Evolutionary conservation across 306 rosid genomes (phyloP), one percentile per base, ranked within the genome.

Genomic region (Hippophae gyantsensis): DNA sequence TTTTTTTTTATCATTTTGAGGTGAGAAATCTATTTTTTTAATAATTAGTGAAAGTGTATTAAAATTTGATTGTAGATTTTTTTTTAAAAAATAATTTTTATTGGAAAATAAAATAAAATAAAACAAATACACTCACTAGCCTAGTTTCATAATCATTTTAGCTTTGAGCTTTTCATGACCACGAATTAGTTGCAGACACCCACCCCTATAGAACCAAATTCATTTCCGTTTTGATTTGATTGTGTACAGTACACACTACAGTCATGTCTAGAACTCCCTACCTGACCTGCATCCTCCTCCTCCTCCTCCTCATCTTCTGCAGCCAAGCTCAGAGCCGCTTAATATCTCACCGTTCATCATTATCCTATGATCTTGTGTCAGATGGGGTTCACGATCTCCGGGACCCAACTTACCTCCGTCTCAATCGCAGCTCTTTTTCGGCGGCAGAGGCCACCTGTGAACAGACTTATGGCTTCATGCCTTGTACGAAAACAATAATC

Each of bases 401-500:
- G 14, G 62, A 38, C 25, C 66, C 56, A 3, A 13, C 69, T 18
- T 66, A n/a, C 10, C 42, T 49, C 13, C 57, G 60, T 4, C 57
- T 66, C 9, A 54, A 9, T 61, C 68, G 49, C 57, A 68, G 2
- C 65, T 63, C 7, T 58, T 66, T 42, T 10, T 70, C 8, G 27
- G 63, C 13, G 3, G 4, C 38, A 32, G 38, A 32, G 38, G 38
- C n/a, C n/a, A 13, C 87, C 26, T 89, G 97, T 47, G 95, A 89
- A 42, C 82, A 86, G 81, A 67, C 95, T 5, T 89, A 89, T 25
- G 97, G 97, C 0, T 89, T 89, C 82, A 64, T 89, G 48, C 97
- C 97, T 2, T 89, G 97, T 73, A 80, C 82, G 56, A 80, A 74
- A 56, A 49, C 79, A 10, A 64, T 52, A 48, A 27, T 80, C 14